Evolutionary conservation across 192 early-diverging fungal genomes (phyloP), one percentile per base, ranked within the genome.

Genomic region (Podila verticillata): DNA sequence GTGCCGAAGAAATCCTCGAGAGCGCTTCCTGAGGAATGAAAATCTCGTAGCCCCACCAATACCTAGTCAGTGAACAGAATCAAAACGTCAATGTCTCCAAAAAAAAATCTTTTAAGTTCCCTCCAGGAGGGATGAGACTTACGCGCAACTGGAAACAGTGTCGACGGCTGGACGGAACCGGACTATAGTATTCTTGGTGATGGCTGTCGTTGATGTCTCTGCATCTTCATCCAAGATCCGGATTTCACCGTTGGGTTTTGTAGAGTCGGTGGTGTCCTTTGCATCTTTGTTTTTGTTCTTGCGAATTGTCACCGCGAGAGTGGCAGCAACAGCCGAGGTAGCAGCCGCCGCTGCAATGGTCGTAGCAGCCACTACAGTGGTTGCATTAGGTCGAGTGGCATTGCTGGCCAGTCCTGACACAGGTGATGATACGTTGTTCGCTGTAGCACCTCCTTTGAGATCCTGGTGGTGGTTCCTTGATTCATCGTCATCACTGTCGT

Each of bases 1-100:
- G 79, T 7, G 83, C 83, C 44, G 79, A 81, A 39, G 71, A 67
- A 13, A 84, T 78, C 47, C 83, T 49, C 5, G 79, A 72, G 31
- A 84, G 72, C 34, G 79, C 79, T 17, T 63, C 66, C 61, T 81
- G 70, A 30, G 83, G 83, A 1, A 84, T 77, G 36, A 82, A 84
- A 39, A 84, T 74, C 51, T 84, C 83, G 48, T 84, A 84, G 13
- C 83, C 83, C 83, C 83, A 84, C 83, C 83, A 84, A 47, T 74
- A 82, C 1, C 69, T 68, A 72, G 35, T 60, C 47, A 22, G 65
- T 61, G 39, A 30, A 28, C 39, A 44, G 28, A 31, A 39, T 4
- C 5, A 22, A 51, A 28, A 24, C 22, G 1, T 35, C 19, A 3
- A 39, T 13, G n/a, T 7, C n/a, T 24, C 1, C n/a, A 29, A 48